Base-by-base conservation (phyloP, 139 green algal species). In the Raphidocelis subcapitata region DNA sequence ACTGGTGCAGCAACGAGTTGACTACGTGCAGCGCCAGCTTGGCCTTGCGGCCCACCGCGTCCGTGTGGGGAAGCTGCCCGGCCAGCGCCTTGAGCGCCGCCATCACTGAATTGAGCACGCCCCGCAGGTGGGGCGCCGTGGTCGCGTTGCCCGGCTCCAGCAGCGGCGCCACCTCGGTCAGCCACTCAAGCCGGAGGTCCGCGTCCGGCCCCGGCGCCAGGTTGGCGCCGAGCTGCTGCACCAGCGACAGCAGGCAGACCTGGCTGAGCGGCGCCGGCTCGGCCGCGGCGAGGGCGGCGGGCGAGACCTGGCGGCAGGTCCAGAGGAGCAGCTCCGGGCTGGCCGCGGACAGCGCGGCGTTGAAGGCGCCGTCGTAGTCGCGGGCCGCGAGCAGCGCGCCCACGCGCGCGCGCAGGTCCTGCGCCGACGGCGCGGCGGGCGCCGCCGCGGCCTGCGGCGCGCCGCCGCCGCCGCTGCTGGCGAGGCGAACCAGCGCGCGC, bases 151-250 rank as follows among this genome's bases (percentile, higher is more conserved):
- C 10, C 1, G 89, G 86, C 76, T 96, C 78, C 15, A 96, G 52
- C 3, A 59, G 56, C 67, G 94, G 65, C 3, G 80, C 82, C 0
- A 77, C 80, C 72, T 92, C 79, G 1, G 75, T 77, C 20, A 97
- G 81, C 92, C 92, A 97, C 1, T 71, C 66, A 63, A 97, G 76
- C 82, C 94, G 94, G 15, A 75, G 67, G 36, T 82, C 70, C 2
- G 54, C 29, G 51, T 44, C 29, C 33, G 65, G 52, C 77, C 32
- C 18, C 41, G 65, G 61, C 5, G n/a, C 29, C 32, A 97, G 82
- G 59, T 95, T 82, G 28, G 62, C 69, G 26, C 73, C 72, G 35
- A 97, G 85, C 82, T 97, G 93, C 68, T 93, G 86, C 57, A 95
- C 65, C 56, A 97, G 80, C 5, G 81, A 84, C 31, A 97, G 77